phyloP scores from a whole-genome alignment of 495 filamentous ascomycete species.

The Cladorrhinum samala region DNA sequence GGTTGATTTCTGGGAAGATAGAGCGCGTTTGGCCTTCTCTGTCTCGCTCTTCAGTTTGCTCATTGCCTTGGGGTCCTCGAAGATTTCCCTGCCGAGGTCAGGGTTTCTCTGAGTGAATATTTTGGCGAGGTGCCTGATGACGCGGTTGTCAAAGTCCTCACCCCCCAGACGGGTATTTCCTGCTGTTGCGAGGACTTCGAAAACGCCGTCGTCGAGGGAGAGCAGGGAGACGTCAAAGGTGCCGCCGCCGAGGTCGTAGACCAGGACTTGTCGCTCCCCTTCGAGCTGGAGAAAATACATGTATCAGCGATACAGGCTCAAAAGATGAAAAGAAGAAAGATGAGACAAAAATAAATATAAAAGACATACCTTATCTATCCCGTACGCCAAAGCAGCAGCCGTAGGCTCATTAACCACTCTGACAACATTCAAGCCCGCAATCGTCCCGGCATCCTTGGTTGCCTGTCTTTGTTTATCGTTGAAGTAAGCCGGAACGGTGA shows the following conservation, averaged over 20 bases:
- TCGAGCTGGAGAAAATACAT: constrained; percentile 36
- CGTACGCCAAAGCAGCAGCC: constrained; percentile 76
- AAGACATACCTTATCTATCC: constrained; percentile 60
- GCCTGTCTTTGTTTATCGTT: constrained; percentile 94
- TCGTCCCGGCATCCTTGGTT: constrained; percentile 88
- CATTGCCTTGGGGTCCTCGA: constrained; percentile 92
- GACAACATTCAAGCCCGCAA: constrained; percentile 86
- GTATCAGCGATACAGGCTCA: neutral
- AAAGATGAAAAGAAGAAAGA: neutral
- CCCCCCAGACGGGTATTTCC: constrained; percentile 97
- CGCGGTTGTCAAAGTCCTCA: constrained; percentile 94
- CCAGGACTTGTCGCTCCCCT: constrained; percentile 75
- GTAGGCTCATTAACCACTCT: constrained; percentile 91
- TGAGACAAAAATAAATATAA: too few relatives aligned
- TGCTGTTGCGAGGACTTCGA: constrained; percentile 90
- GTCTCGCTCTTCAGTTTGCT: constrained; percentile 97
- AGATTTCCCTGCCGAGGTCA: constrained; percentile 77
- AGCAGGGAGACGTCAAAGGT: constrained; percentile 98
- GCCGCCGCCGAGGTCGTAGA: constrained; percentile 97
- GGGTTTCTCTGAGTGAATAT: constrained; percentile 56
- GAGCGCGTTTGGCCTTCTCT: constrained; percentile 96
- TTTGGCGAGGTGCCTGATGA: constrained; percentile 88
- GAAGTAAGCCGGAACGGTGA: constrained; percentile 95
- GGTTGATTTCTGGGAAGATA: constrained; percentile 90
- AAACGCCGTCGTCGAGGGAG: constrained; percentile 83